Evolutionary conservation across 192 early-diverging fungal species (phyloP).

Genomic region (Podochytrium sp.): DNA sequence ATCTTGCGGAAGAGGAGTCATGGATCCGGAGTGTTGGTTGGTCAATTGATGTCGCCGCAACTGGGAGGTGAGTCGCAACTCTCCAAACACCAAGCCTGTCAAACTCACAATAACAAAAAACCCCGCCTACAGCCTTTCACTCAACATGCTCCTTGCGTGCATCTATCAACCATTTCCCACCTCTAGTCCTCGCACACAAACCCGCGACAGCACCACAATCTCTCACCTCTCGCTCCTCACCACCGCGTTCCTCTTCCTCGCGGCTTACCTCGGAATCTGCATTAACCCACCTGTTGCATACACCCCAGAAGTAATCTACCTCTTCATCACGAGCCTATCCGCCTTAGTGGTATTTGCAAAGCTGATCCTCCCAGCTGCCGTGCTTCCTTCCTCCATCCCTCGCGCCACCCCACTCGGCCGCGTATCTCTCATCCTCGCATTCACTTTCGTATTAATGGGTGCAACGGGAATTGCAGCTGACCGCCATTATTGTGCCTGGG

Average conservation of each 20-base stretch:
- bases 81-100: background rate
- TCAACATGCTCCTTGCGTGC: background rate
- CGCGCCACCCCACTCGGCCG: background rate
- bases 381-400: too few relatives aligned
- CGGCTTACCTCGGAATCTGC: background rate
- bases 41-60: background rate
- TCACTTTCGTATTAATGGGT: background rate
- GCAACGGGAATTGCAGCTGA: background rate
- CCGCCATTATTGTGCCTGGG: background rate
- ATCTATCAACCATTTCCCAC: background rate
- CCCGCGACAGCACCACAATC: background rate
- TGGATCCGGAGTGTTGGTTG: background rate
- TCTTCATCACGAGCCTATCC: background rate
- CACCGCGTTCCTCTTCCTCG: background rate
- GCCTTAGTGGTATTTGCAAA: background rate
- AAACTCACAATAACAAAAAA: background rate
- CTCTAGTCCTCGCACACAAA: too few relatives aligned
- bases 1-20: background rate
- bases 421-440: background rate
- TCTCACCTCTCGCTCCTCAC: background rate
- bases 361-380: background rate
- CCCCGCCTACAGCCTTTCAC: background rate
- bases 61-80: slow-evolving; percentile 1
- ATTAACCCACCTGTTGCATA: background rate
- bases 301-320: background rate